Evolutionary conservation across 2,329 filamentous ascomycete species (phyloP).

Genomic region (Alternaria novae-zelandiae): DNA sequence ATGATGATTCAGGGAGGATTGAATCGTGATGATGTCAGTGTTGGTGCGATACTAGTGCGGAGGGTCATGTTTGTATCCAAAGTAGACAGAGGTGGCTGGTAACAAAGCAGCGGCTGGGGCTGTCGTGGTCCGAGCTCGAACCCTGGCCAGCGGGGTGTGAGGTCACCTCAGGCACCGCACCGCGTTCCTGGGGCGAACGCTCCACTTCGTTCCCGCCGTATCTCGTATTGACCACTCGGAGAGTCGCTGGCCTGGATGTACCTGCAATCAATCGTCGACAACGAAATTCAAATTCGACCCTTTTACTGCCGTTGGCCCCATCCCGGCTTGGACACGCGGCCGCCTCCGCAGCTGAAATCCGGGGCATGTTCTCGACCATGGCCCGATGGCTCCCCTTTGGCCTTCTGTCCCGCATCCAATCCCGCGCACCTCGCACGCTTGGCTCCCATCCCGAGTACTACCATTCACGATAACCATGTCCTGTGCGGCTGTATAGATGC

Average conservation of each 20-base stretch:
- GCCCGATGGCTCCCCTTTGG: constrained; percentile 5
- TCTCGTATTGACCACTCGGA: background rate
- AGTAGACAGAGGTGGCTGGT: background rate
- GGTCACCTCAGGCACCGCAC: background rate
- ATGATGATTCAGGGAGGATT: constrained; percentile 10
- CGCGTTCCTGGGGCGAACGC: background rate
- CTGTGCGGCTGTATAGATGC: background rate
- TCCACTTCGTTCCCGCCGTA: constrained; percentile 3
- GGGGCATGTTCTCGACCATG: constrained; percentile 15
- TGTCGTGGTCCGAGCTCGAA: background rate
- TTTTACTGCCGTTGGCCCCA: background rate
- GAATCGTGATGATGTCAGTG: background rate
- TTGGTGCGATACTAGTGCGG: background rate
- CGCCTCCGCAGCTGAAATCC: background rate
- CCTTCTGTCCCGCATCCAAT: constrained; percentile 22
- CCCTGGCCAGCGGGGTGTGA: background rate
- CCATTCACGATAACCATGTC: constrained; percentile 19
- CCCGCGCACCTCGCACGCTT: constrained; percentile 24
- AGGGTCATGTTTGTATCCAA: background rate
- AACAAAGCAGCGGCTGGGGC: background rate
- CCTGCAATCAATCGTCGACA: background rate
- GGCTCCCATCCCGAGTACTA: constrained; percentile 21
- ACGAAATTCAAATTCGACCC: background rate
- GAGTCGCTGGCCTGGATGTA: background rate
- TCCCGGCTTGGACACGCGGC: background rate